Percentiles rank a stretch among this genome's conserved stretches.
phyloP scores from a whole-genome alignment of 148 eudicot genomes.

The Gaultheria prostrata region DNA sequence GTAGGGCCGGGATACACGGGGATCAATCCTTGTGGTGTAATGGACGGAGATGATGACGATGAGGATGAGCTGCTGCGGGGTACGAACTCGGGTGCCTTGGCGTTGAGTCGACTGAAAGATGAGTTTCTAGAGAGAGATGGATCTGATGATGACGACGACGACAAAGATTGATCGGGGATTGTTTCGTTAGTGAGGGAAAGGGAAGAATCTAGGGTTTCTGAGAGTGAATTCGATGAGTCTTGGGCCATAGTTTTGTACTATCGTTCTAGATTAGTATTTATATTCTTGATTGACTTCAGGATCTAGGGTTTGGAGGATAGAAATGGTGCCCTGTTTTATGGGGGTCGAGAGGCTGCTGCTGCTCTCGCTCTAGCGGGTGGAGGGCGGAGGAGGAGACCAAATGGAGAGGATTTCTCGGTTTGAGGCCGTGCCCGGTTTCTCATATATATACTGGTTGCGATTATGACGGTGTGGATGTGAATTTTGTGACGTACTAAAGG shows the following conservation, averaged over 20 bases:
- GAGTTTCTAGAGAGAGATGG: conserved; percentile 39
- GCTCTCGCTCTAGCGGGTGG: not conserved
- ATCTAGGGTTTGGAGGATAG: conserved; percentile 11
- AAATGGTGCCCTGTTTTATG: conserved; percentile 7
- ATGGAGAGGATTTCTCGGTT: conserved; percentile 30
- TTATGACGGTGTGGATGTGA: not conserved
- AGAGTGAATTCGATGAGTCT: conserved; percentile 18
- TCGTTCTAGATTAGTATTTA: not conserved
- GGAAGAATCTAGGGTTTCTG: conserved; percentile 36
- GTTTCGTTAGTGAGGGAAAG: not conserved
- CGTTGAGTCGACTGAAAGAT: conserved; percentile 57
- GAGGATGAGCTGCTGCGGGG: conserved; percentile 27
- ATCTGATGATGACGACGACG: conserved; percentile 25
- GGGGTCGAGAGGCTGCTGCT: not conserved
- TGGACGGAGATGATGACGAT: conserved; percentile 20
- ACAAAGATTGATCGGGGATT: not conserved
- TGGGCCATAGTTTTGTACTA: conserved; percentile 19
- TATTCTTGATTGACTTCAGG: conserved; percentile 16
- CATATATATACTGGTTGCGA: not conserved
- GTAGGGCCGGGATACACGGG: conserved; percentile 38
- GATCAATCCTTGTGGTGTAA: conserved; percentile 31
- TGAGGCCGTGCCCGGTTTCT: not conserved
- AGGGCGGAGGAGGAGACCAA: conserved; percentile 11
- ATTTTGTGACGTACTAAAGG: not conserved
- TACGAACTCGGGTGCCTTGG: conserved; percentile 76